phyloP scores from a whole-genome alignment of 306 rosid genomes.

The Quercus variabilis region DNA sequence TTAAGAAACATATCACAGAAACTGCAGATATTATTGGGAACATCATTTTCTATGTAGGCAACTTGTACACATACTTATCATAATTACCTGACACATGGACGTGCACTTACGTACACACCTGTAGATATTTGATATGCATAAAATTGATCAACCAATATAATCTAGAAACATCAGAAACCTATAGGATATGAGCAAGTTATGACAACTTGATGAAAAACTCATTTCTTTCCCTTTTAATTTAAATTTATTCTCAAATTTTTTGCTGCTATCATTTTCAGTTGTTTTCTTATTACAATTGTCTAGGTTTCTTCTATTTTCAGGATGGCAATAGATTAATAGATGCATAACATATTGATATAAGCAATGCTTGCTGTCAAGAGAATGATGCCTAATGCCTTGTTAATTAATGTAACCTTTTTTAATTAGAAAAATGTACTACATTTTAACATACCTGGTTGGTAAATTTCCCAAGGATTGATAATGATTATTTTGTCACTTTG shows the following conservation, averaged over 20 bases:
- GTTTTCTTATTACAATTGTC: background rate
- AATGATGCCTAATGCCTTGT: background rate
- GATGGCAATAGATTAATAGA: background rate
- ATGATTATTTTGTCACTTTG: constrained; percentile 1
- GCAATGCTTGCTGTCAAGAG: background rate
- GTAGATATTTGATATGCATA: background rate
- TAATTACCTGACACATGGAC: background rate
- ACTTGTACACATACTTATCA: background rate
- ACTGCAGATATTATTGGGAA: background rate
- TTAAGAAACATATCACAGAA: background rate
- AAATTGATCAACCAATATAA: background rate
- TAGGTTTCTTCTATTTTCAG: background rate
- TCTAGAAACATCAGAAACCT: background rate
- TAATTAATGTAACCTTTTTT: background rate
- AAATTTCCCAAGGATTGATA: background rate
- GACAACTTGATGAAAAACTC: background rate
- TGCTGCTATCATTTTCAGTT: background rate
- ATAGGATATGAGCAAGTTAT: background rate
- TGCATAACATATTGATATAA: background rate
- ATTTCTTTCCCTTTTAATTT: background rate
- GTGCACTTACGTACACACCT: background rate
- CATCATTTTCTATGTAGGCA: background rate
- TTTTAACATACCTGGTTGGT: background rate
- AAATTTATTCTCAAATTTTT: background rate
- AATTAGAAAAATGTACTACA: background rate